Evolutionary conservation across 495 filamentous ascomycete genomes (phyloP), one percentile per base, ranked within the genome.

Genomic region (Podospora pseudocomata): DNA sequence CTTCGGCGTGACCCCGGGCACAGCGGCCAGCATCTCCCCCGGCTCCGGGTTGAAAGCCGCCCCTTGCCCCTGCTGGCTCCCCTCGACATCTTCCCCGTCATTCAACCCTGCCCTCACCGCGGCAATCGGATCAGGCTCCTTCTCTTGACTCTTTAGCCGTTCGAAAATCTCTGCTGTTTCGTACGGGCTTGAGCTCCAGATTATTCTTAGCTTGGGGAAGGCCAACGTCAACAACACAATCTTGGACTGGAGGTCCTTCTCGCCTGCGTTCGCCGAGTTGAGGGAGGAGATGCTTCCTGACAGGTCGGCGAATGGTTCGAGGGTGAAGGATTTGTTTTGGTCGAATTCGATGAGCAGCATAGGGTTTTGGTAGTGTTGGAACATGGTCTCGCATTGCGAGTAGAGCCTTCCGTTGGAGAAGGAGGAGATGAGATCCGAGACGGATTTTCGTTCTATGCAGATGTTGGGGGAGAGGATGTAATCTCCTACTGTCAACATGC

Each of bases 261-360:
- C 79, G 13, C 85, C 80, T 23, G 86, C 82, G 65, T 84, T 83
- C 60, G 86, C 81, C 7, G 81, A 76, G 67, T 77, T 78, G 32
- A 83, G 73, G 71, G 86, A 85, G 20, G 86, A 84, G 26, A 88
- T 74, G 54, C 86, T 88, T n/a, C 87, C 88, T 30, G 90, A 90
- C 2, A 92, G 82, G 66, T 92, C 92, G 13, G 92, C 90, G 75
- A 96, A 97, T 0, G 92, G 92, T 78, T 98, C 95, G 18, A 99
- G 90, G 11, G 92, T 98, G 78, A 99, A 99, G 23, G 91, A 92
- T 75, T 97, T 97, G 80, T 96, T 93, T 75, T 96, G 91, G 78
- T 98, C 94, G 78, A 99, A 99, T 76, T 99, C 95, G 72, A 99
- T 97, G 39, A 99, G 84, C 3, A 99, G 88, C 85, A 98, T 90